Evolutionary conservation across 371 early-diverging fungal species (phyloP), one percentile per base, ranked within the genome.

Genomic region (Mortierella sp.): DNA sequence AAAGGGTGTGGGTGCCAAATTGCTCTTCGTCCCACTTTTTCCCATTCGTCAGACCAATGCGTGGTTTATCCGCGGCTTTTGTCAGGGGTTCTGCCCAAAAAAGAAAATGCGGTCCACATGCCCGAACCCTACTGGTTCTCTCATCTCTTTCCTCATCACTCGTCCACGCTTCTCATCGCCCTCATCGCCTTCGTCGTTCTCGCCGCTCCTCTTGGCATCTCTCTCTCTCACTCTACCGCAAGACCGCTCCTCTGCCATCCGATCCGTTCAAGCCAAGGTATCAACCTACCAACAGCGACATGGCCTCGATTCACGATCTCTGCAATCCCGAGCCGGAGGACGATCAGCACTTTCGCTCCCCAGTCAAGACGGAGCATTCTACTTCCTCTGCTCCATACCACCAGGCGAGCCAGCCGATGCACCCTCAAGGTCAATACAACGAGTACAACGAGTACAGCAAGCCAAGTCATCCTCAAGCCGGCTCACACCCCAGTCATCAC

Each of bases 261-360:
- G n/a, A n/a, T n/a, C n/a, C n/a, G n/a, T n/a, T 57, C 39, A 8
- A 13, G 27, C 27, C 49, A 34, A 2, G 21, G 52, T 9, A n/a
- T 31, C n/a, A 17, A 12, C 24, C 28, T 24, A 13, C 24, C 8
- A 39, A 0, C 22, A 24, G 7, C 27, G 46, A 19, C 12, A 76
- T 76, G 76, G 60, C 76, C 13, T 76, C 76, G n/a, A 76, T 76
- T 45, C 69, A 64, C 28, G 62, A 55, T 14, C 69, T 76, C 49
- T 64, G 64, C 61, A 65, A 68, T 50, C 68, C 64, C 8, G 76
- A 64, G 19, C 50, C 69, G 2, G 54, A 67, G n/a, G 68, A 67
- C 27, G 47, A 57, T 14, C 47, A 2, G 16, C 41, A 6, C 16
- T 41, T 12, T 41, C 41, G 34, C 34, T 34, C 34, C 10, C 7